A percentile compares a stretch with the other conserved stretches of the same genome.
These are phyloP conservation scores for Piper longum DNA, from an alignment of 164 flowering plant genomes.

Conservation along the genomic window DNA sequence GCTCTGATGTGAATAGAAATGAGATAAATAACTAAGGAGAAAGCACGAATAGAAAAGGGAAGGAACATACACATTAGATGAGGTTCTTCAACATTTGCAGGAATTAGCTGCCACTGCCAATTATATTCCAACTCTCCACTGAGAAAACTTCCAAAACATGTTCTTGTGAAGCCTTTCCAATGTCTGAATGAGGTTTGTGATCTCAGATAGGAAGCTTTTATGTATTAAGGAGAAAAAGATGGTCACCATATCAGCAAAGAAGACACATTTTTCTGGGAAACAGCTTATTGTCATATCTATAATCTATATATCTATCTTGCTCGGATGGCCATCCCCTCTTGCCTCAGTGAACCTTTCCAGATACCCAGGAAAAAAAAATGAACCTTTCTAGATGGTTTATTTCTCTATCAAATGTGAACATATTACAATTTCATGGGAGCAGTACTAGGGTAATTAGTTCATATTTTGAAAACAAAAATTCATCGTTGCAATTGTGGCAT, in stretches of 20 bases:
- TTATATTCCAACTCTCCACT: slow-evolving; percentile 11
- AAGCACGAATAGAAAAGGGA: background rate
- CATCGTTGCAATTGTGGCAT: too few relatives aligned
- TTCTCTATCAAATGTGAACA: too few relatives aligned
- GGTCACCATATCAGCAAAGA: slow-evolving; percentile 10
- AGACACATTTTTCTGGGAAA: slow-evolving; percentile 10
- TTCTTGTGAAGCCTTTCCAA: slow-evolving; percentile 31
- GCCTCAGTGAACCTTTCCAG: background rate
- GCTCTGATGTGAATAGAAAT: background rate
- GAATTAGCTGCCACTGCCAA: slow-evolving; percentile 10
- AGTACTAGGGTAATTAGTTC: too few relatives aligned
- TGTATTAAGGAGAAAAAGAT: slow-evolving; percentile 10
- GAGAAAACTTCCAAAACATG: slow-evolving; percentile 22
- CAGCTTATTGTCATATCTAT: background rate
- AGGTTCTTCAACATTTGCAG: slow-evolving; percentile 14
- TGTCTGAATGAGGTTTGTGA: slow-evolving; percentile 19
- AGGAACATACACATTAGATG: too few relatives aligned
- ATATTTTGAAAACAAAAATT: too few relatives aligned
- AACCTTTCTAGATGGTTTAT: too few relatives aligned
- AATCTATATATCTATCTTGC: too few relatives aligned
- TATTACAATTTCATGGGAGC: too few relatives aligned
- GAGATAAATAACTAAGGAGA: background rate
- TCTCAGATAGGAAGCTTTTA: slow-evolving; percentile 12
- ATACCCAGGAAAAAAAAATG: too few relatives aligned
- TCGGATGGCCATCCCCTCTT: background rate